Base-by-base conservation (phyloP, 179 eudicot genomes). In the Vitellaria paradoxa region DNA sequence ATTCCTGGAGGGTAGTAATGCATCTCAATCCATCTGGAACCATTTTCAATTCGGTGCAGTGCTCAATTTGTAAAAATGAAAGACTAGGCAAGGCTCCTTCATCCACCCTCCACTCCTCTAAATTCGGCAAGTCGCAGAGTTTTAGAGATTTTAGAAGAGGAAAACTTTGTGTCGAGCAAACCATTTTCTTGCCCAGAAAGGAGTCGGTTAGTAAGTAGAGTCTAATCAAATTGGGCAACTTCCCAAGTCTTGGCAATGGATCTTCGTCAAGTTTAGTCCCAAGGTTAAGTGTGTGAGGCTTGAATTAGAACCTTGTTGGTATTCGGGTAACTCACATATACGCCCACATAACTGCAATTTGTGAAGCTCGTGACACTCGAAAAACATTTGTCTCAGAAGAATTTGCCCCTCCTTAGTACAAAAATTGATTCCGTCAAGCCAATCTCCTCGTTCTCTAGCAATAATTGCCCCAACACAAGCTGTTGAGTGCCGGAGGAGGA, bases 41-140 rank as follows among this genome's bases (percentile, higher is more conserved):
- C 76, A 21, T 20, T 21, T 30, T 10, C 70, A 87, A 46, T 40
- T 26, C 63, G 50, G 15, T 20, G 72, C 88, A 87, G 4, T 30
- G 8, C 2, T 21, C 13, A 12, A 87, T 71, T 12, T 37, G 65
- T 47, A 84, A 67, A 64, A 50, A 63, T 59, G 67, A 52, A 15
- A 87, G 86, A 23, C 67, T 68, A 2, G 75, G 73, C 82, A 87
- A 66, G 5, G 88, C 84, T 18, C 84, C 84, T 47, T 42, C 46
- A 17, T 85, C 82, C 42, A 87, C 59, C 17, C 5, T 70, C 88
- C 84, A 85, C 2, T 11, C 52, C 45, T 77, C 76, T 61, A 81
- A 77, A 20, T 67, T 72, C 10, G 7, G 10, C 7, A 87, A 66
- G 5, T 17, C n/a, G 20, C 10, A 21, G 0, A 87, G 0, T 42